These are phyloP conservation scores for Myxozyma nipponensis DNA, from an alignment of 805 yeast genomes.

Conservation along the genomic window DNA sequence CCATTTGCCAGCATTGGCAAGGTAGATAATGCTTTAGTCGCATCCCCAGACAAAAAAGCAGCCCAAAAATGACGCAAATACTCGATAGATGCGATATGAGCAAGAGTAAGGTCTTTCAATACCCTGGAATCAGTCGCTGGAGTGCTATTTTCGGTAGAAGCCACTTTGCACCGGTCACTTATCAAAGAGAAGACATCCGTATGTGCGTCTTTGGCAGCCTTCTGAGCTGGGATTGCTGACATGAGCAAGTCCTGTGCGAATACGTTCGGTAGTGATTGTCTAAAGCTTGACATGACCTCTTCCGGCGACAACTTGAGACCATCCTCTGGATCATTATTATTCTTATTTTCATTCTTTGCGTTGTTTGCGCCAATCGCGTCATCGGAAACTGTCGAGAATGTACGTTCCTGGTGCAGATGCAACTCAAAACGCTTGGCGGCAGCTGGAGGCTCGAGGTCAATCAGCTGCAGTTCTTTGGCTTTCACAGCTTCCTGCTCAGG, in stretches of 20 bases:
- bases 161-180: constrained; percentile 13
- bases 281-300: background rate
- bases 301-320: background rate
- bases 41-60: constrained; percentile 49
- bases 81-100: constrained; percentile 71
- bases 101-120: constrained; percentile 51
- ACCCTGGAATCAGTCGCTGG: constrained; percentile 30
- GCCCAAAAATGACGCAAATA: constrained; percentile 73
- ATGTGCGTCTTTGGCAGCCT: constrained; percentile 11
- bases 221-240: constrained; percentile 1
- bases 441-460: constrained; percentile 13
- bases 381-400: background rate
- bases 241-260: constrained; percentile 6
- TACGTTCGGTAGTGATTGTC: constrained; percentile 4
- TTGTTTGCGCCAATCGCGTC: constrained; percentile 1
- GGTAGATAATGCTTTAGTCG: constrained; percentile 41
- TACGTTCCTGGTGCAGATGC: constrained; percentile 13
- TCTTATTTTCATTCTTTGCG: background rate
- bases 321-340: background rate
- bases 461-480: constrained; percentile 12
- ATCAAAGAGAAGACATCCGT: constrained; percentile 18
- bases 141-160: constrained; percentile 32
- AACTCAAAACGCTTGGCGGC: constrained; percentile 19
- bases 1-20: constrained; percentile 50
- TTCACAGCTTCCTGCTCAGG: constrained; percentile 30